Evolutionary conservation across 192 early-diverging fungal species (phyloP).

Genomic region (Cladochytrium replicatum): DNA sequence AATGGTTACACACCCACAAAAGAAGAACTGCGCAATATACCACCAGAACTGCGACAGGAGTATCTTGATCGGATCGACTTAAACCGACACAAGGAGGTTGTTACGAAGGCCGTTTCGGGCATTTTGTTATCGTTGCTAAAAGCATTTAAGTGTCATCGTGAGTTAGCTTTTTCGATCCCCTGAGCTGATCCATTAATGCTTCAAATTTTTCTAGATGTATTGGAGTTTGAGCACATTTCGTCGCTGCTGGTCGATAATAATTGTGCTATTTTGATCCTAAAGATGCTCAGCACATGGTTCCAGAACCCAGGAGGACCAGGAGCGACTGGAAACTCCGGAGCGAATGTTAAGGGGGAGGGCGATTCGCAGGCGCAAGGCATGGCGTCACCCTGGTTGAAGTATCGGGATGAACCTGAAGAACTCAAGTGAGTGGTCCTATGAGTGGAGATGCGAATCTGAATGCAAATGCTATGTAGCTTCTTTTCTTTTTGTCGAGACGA

Average conservation of each 20-base stretch:
- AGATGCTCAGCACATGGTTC: constrained; percentile 65
- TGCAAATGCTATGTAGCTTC: no score
- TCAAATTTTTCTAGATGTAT: constrained; percentile 35
- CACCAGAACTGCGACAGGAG: constrained; percentile 9
- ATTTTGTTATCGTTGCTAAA: constrained; percentile 59
- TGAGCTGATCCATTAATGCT: background rate
- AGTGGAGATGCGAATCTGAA: no score
- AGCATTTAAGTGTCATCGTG: constrained; percentile 55
- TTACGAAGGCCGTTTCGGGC: constrained; percentile 58
- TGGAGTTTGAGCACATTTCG: constrained; percentile 70
- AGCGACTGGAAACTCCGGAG: background rate
- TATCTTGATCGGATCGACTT: constrained; percentile 41
- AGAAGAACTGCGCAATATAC: background rate
- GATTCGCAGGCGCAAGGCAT: constrained; percentile 8
- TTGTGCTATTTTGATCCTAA: constrained; percentile 69
- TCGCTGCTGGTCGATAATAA: constrained; percentile 75
- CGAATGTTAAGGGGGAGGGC: constrained; percentile 1
- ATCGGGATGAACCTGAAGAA: constrained; percentile 23
- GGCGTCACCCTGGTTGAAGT: constrained; percentile 22
- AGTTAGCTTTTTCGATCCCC: constrained; percentile 9
- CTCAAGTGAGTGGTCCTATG: constrained; percentile 27
- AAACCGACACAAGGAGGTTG: constrained; percentile 57
- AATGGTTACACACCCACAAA: background rate
- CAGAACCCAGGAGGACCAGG: constrained; percentile 33
- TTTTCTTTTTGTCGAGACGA: no score